Base-by-base conservation (phyloP, 495 filamentous ascomycete species). In the Chlorociboria aeruginascens region DNA sequence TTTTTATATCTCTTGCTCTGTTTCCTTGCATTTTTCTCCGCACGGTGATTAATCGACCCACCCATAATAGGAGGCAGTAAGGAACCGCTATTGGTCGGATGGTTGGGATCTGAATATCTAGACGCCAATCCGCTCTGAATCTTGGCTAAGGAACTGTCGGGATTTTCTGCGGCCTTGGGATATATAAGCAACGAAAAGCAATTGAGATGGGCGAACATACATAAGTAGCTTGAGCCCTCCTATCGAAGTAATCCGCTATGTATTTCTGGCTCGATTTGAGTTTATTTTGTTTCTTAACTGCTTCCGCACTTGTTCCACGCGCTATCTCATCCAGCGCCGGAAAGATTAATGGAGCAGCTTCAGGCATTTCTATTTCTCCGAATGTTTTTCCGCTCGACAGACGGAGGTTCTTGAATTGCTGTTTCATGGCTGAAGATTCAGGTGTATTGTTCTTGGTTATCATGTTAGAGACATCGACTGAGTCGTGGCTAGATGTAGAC, bases 261-360 rank as follows among this genome's bases (percentile, higher is more conserved):
- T 79, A 79, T 8, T 64, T 61, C 40, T 61, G 53, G 34, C 60
- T 61, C 32, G 63, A 62, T 49, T 64, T 67, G 37, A 69, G 43
- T 30, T 59, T 57, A 17, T 50, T 55, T n/a, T 63, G 48, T 43
- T 61, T 60, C 45, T 61, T 52, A 8, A 39, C 17, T 0, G 45
- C 59, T 40, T 62, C 56, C 9, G 56, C 63, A 14, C 11, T 58
- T 52, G 25, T 54, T 34, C 20, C 55, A 52, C 10, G 56, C 0
- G 61, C 64, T 0, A 68, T 45, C 29, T 62, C 54, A 30, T 79
- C 74, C 2, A 80, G 63, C 11, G 58, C 64, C 1, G 77, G 77
- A 49, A 72, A 80, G 16, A 77, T 58, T 6, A 82, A 56, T 0
- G 73, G 72, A 1, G 77, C 77, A 3, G 69, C 56, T 46, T 77